Evolutionary conservation across 106 monocot species (phyloP).

Genomic region (Chionographis japonica): DNA sequence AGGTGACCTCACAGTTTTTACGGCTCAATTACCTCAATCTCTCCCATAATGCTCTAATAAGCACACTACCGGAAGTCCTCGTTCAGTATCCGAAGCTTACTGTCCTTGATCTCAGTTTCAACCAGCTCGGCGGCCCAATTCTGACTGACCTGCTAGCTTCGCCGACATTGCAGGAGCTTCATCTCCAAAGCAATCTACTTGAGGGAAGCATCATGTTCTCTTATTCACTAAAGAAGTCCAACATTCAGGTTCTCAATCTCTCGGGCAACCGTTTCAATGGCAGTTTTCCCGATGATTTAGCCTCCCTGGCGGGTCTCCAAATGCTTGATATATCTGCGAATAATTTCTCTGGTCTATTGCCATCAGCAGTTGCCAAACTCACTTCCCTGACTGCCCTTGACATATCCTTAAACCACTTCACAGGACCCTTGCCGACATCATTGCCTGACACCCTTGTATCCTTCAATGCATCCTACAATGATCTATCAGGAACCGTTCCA

Average conservation of each 20-base stretch:
- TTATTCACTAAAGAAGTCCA: slow-evolving; percentile 28
- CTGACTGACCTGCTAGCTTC: slow-evolving; percentile 42
- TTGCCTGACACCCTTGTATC: slow-evolving; percentile 39
- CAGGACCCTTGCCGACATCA: slow-evolving; percentile 59
- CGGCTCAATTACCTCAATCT: slow-evolving; percentile 71
- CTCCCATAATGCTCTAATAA: slow-evolving; percentile 54
- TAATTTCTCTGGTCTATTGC: slow-evolving; percentile 69
- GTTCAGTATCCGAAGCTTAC: slow-evolving; percentile 62
- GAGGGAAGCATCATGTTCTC: slow-evolving; percentile 38
- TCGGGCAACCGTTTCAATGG: slow-evolving; percentile 74
- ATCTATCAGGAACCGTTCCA: slow-evolving; percentile 78
- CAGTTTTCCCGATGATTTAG: slow-evolving; percentile 51
- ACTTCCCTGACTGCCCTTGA: slow-evolving; percentile 60
- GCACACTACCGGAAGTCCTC: slow-evolving; percentile 45
- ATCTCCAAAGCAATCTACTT: slow-evolving; percentile 66
- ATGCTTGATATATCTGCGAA: slow-evolving; percentile 75
- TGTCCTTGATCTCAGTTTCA: slow-evolving; percentile 72
- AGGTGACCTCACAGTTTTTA: slow-evolving; percentile 71
- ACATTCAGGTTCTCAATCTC: slow-evolving; percentile 56
- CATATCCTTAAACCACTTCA: slow-evolving; percentile 71
- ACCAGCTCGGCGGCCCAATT: slow-evolving; percentile 57
- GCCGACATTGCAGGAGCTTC: slow-evolving; percentile 68
- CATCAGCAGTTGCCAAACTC: slow-evolving; percentile 45
- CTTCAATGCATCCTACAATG: slow-evolving; percentile 92
- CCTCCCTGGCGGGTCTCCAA: slow-evolving; percentile 52